These are phyloP conservation scores for Pelargonium hybrid DNA, from an alignment of 441 rosid species.

Conservation along the genomic window DNA sequence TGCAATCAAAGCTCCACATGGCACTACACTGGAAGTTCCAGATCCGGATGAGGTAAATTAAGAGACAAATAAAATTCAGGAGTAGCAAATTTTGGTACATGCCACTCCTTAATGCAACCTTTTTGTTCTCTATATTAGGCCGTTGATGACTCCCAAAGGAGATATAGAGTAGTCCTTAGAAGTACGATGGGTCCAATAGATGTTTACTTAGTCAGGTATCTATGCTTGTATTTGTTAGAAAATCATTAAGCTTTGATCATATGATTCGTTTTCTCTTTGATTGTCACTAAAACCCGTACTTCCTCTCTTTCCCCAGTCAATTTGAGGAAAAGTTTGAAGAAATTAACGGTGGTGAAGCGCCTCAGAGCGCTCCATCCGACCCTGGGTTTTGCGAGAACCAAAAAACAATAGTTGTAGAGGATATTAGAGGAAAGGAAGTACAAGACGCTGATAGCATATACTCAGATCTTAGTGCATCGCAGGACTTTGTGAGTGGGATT, in stretches of 20 bases:
- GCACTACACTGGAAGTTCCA: slow-evolving; percentile 96
- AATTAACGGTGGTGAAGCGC: slow-evolving; percentile 41
- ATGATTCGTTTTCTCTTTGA: not conserved
- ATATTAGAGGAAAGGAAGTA: slow-evolving; percentile 31
- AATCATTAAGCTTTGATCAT: not conserved
- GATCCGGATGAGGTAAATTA: slow-evolving; percentile 80
- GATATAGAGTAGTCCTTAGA: slow-evolving; percentile 88
- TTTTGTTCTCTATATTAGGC: slow-evolving; percentile 31
- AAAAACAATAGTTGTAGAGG: slow-evolving; percentile 22
- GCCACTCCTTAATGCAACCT: no score
- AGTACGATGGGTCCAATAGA: slow-evolving; percentile 97
- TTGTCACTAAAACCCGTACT: not conserved
- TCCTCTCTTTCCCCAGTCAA: slow-evolving; percentile 39
- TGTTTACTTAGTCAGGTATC: slow-evolving; percentile 85
- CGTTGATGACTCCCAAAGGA: slow-evolving; percentile 65
- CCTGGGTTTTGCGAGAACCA: slow-evolving; percentile 50
- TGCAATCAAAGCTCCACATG: slow-evolving; percentile 90
- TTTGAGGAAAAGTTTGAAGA: slow-evolving; percentile 85
- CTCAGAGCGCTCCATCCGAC: slow-evolving; percentile 36
- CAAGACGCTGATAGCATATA: slow-evolving; percentile 34
- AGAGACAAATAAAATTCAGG: not conserved
- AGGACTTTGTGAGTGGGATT: slow-evolving; percentile 77
- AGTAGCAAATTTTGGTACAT: no score
- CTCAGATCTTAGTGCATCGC: slow-evolving; percentile 48
- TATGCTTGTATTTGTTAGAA: slow-evolving; percentile 13